Evolutionary conservation across 208 protist genomes (phyloP), one percentile per base, ranked within the genome.

Genomic region (Trypanosoma rangeli): DNA sequence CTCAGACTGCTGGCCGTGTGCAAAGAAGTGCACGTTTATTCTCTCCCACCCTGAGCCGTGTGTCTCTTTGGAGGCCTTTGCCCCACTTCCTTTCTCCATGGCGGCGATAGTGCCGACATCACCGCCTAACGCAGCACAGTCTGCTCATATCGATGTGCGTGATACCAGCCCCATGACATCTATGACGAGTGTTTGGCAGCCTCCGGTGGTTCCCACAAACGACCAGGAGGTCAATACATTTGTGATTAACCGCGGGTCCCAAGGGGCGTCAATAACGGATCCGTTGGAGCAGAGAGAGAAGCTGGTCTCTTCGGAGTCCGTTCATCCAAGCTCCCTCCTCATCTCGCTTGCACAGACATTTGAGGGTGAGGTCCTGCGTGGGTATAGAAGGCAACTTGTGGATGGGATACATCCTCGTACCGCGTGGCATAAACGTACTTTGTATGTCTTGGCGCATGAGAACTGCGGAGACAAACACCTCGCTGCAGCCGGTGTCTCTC

Each of bases 1-100:
- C 20, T 83, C 79, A 22, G 82, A 87, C 46, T 87, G 82, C 69
- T 87, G 82, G 82, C 75, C 82, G 9, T 87, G 82, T 69, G 82
- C 72, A 13, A 81, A 75, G 52, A 87, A 87, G 72, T 61, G 65
- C 12, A 74, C 35, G 5, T 87, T 83, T 63, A 7, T 58, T 50
- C 68, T 74, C 16, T 61, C 20, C 3, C 33, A 13, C 39, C n/a
- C 37, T 52, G 54, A 55, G 5, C 12, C 16, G 56, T 49, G 49
- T 46, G 35, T 3, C 1, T 39, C 46, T 37, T n/a, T 46, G 0
- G 29, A 66, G 13, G 33, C 50, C 24, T 9, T 48, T 48, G 9
- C 22, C 5, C 24, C n/a, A 48, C 29, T 44, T 31, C 29, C 48
- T 18, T 48, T 13, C 18, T 54, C 61, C 22, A 44, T n/a, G 18